Base-by-base conservation (phyloP, 306 rosid genomes). In the Castanea mollissima region DNA sequence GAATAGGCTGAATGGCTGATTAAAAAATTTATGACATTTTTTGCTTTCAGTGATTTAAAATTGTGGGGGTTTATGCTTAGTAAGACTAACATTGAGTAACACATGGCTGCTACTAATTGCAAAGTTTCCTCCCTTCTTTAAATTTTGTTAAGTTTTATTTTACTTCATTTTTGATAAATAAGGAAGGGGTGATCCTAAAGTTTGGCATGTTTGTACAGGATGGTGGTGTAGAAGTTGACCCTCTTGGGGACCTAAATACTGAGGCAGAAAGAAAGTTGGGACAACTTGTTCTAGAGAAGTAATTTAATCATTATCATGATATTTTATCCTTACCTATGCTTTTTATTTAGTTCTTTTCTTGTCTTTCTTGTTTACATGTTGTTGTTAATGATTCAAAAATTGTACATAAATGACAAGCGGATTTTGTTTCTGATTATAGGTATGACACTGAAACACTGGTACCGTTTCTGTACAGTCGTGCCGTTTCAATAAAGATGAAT, bases 401-500 rank as follows among this genome's bases (percentile, higher is more conserved):
- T 15, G 44, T 78, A 3, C 14, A 38, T 55, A 31, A 63, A 59
- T 75, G 34, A 16, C 68, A 73, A 73, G 77, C 41, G 51, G 12
- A 49, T 52, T 80, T 73, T 38, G 62, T 41, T 84, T 52, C 29
- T 29, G 38, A 74, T 23, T 5, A 18, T 81, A 93, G 99, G 85
- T 95, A 93, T 82, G 93, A 87, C 74, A 95, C 98, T 0, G 99
- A 95, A 25, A 25, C 27, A 25, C 27, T 25, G 27, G 27, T 25
- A 1, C 27, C 27, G 27, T 25, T 25, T 78, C 81, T 81, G 57
- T 82, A 55, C 78, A 92, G 99, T 78, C 89, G 81, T 59, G 98
- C 99, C 75, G 99, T 95, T 86, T 92, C 97, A 12, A 78, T 95
- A 63, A 95, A 95, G 96, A 95, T 95, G 98, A 95, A 95, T 80